Evolutionary conservation across 2,329 filamentous ascomycete species (phyloP).

Genomic region (Colletotrichum ledebouriae): DNA sequence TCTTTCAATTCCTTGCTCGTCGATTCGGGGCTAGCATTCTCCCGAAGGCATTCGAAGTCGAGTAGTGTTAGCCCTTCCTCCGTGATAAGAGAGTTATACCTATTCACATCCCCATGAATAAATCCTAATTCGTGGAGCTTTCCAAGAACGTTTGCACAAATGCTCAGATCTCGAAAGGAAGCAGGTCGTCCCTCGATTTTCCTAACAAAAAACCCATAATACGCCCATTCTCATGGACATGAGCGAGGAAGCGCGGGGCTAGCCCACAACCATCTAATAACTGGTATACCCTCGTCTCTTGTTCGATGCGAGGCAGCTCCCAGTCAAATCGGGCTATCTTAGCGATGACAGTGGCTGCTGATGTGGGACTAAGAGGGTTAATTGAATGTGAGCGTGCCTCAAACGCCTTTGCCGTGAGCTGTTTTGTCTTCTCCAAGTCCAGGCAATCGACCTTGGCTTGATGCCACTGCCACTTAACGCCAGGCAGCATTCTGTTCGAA

Average conservation of each 20-base stretch:
- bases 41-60: slow-evolving; percentile 50
- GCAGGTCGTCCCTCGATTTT: slow-evolving; percentile 49
- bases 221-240: slow-evolving; percentile 52
- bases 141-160: slow-evolving; percentile 48
- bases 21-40: slow-evolving; percentile 44
- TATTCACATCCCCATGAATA: slow-evolving; percentile 54
- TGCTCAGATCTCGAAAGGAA: slow-evolving; percentile 47
- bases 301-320: slow-evolving; percentile 51
- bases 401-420: slow-evolving; percentile 46
- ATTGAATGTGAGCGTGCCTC: slow-evolving; percentile 6
- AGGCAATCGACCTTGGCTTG: slow-evolving; percentile 45
- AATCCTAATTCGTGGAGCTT: slow-evolving; percentile 49
- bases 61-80: slow-evolving; percentile 41
- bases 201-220: slow-evolving; percentile 53
- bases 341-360: slow-evolving; percentile 44
- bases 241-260: slow-evolving; percentile 52
- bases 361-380: slow-evolving; percentile 18
- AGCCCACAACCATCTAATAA: slow-evolving; percentile 48
- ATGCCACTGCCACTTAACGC: slow-evolving; percentile 48
- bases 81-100: slow-evolving; percentile 54
- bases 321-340: slow-evolving; percentile 52
- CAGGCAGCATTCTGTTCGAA: no score
- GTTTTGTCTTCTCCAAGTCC: slow-evolving; percentile 46
- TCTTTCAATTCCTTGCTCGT: slow-evolving; percentile 49
- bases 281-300: slow-evolving; percentile 50